Evolutionary conservation across 202 grass and related monocot genomes (phyloP).

Genomic region (Zoysia matrella): DNA sequence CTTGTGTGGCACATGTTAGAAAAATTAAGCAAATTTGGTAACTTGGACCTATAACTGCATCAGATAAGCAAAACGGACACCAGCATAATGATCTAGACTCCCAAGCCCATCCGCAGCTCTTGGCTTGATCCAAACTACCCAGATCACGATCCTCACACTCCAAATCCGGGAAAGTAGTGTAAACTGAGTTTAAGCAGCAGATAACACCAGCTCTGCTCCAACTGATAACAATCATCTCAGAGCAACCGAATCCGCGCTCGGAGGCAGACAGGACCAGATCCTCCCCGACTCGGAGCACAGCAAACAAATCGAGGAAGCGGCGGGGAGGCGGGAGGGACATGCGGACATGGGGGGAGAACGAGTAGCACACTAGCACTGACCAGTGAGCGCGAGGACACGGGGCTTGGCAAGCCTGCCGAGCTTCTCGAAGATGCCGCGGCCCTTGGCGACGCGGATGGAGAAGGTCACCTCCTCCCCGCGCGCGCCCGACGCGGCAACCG

Average conservation of each 20-base stretch:
- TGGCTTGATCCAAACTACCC: slow-evolving; percentile 7
- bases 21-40: slow-evolving; percentile 5
- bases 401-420: slow-evolving; percentile 90
- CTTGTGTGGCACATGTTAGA: neutral
- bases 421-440: slow-evolving; percentile 97
- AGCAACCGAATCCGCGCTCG: neutral
- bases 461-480: slow-evolving; percentile 76
- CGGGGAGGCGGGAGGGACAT: neutral
- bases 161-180: neutral
- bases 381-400: slow-evolving; percentile 83
- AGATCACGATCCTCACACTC: no score
- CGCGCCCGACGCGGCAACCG: slow-evolving; percentile 73
- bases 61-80: slow-evolving; percentile 15
- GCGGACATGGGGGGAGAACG: no score
- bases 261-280: neutral
- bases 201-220: neutral
- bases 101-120: neutral
- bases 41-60: neutral
- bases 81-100: neutral
- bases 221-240: neutral
- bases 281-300: neutral
- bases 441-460: slow-evolving; percentile 96
- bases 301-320: slow-evolving; percentile 4
- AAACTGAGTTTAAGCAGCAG: neutral
- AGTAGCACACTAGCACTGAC: slow-evolving; percentile 33